phyloP scores from a whole-genome alignment of 257 asterid genomes.

The Nicotiana paniculata region DNA sequence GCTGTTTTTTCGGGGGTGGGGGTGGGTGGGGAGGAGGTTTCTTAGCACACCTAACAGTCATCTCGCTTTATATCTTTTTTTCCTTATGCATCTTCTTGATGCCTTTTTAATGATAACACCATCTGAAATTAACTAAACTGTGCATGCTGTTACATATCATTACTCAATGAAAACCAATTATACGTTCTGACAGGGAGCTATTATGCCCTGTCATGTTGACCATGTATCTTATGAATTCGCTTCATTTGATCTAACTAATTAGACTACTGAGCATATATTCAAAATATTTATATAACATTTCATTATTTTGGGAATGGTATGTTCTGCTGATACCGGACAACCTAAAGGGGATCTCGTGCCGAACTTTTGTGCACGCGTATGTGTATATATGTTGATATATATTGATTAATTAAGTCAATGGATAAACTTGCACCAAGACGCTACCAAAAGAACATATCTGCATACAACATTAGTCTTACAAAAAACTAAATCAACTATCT shows the following conservation, averaged over 20 bases:
- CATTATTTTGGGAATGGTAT: background rate
- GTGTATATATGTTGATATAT: background rate
- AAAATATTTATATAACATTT: too few relatives aligned
- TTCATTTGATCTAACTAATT: background rate
- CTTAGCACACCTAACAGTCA: too few relatives aligned
- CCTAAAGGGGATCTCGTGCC: background rate
- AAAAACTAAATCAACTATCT: background rate
- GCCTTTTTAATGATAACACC: too few relatives aligned
- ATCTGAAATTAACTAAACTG: background rate
- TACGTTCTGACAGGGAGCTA: background rate
- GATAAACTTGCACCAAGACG: background rate
- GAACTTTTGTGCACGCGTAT: background rate
- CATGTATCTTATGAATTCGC: background rate
- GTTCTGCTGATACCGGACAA: background rate
- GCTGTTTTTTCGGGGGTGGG: too few relatives aligned
- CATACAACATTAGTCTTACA: background rate
- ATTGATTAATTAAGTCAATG: background rate
- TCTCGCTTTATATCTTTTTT: too few relatives aligned
- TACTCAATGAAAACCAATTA: background rate
- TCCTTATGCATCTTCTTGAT: too few relatives aligned
- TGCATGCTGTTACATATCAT: background rate
- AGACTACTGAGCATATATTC: background rate
- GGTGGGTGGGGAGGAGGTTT: too few relatives aligned
- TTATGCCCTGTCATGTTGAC: background rate
- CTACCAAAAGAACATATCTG: background rate